Evolutionary conservation across 78 protist species (phyloP), one percentile per base, ranked within the genome.

Genomic region (Dictyostelium capitatum): DNA sequence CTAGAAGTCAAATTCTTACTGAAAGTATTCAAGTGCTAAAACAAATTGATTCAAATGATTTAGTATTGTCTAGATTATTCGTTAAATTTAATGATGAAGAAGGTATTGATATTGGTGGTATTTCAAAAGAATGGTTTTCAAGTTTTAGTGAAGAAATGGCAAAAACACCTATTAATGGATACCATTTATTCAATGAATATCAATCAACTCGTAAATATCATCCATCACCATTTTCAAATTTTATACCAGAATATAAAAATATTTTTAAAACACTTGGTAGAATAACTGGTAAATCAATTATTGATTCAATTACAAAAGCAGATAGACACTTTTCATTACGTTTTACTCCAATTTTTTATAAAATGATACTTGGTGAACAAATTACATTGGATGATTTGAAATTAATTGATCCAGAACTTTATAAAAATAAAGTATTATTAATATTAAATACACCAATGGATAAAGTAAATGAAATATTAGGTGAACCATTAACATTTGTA

Each of bases 71-170:
- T 15, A 20, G 93, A 50, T 59, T 87, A 48, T 75, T 87, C 14
- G 84, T 87, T 6, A 87, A 87, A 59, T 87, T 70, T 77, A 48
- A 54, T 14, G 75, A 87, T 74, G 93, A 87, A 37, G 93, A 87
- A 37, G 93, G 93, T 23, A 56, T 87, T 6, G 93, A 87, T n/a
- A 65, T 87, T 77, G 93, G 93, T 20, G 93, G 93, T 1, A 87
- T 87, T n/a, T 87, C 93, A 0, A 87, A 87, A 41, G 93, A 87
- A 37, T 87, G 93, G 93, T 87, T 77, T 51, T 57, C 80, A 12
- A 77, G 59, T 17, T 32, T 87, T 32, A 75, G 83, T 51, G 85
- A 87, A 37, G 85, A 59, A 23, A 30, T 87, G 5, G 93, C 79
- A 10, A 47, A 30, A 9, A 57, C 28, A 5, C 20, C 72, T 28